phyloP scores from a whole-genome alignment of 2,329 filamentous ascomycete genomes.

The Phialemoniopsis sp. region DNA sequence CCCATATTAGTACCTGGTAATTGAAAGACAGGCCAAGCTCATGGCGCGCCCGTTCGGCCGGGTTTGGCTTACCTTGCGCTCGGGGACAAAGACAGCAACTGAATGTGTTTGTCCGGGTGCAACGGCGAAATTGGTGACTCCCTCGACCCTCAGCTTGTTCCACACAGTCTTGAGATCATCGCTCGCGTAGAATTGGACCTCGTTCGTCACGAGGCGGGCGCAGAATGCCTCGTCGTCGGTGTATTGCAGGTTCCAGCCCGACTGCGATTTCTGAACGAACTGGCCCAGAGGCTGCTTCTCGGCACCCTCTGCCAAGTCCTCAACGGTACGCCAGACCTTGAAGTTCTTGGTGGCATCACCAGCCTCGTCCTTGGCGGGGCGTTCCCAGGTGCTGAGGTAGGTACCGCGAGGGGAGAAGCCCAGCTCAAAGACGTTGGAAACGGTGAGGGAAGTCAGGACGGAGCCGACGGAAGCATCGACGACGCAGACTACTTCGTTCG shows the following conservation, averaged over 20 bases:
- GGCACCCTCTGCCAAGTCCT: conserved; percentile 56
- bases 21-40: background rate
- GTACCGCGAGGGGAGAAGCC: conserved; percentile 91
- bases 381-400: conserved; percentile 95
- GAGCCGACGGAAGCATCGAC: conserved; percentile 76
- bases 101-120: conserved; percentile 87
- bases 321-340: conserved; percentile 88
- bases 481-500: conserved; percentile 79
- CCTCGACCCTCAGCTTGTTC: conserved; percentile 93
- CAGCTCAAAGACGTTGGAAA: conserved; percentile 86
- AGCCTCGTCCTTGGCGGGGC: conserved; percentile 85
- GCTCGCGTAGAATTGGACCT: conserved; percentile 95
- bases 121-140: conserved; percentile 82
- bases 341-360: conserved; percentile 94
- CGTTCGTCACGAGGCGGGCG: conserved; percentile 90
- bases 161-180: conserved; percentile 80
- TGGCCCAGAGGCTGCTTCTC: conserved; percentile 75
- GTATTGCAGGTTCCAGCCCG: conserved; percentile 96
- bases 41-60: too few relatives aligned
- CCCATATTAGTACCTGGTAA: conserved; percentile 12
- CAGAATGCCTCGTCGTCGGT: conserved; percentile 91
- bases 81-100: conserved; percentile 90
- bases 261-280: conserved; percentile 95
- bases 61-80: conserved; percentile 70
- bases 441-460: conserved; percentile 68